Percentiles rank a stretch among this genome's conserved stretches.
These are phyloP conservation scores for Rhodomyrtus tomentosa DNA, from an alignment of 345 rosid genomes.

Conservation along the genomic window DNA sequence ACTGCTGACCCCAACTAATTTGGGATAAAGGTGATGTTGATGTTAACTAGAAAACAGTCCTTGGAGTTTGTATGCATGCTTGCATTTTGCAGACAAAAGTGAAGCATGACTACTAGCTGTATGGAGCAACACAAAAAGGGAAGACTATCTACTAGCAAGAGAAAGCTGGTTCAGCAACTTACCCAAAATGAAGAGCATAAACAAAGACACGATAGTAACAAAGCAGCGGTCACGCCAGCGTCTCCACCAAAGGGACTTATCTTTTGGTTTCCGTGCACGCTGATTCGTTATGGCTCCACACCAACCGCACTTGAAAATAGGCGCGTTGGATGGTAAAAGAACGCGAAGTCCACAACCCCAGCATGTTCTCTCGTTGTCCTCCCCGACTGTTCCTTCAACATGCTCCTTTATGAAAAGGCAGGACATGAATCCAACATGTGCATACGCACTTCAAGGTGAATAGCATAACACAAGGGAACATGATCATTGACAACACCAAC, in stretches of 20 bases:
- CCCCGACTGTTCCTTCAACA: slow-evolving; percentile 29
- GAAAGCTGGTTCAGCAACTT: slow-evolving; percentile 15
- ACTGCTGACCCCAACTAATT: too few species aligned
- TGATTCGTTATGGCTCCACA: slow-evolving; percentile 88
- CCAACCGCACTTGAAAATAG: slow-evolving; percentile 86
- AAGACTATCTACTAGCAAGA: background rate
- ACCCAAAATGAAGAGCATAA: slow-evolving; percentile 78
- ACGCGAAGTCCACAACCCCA: slow-evolving; percentile 96
- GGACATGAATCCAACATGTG: background rate
- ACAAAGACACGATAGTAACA: slow-evolving; percentile 39
- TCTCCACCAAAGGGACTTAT: slow-evolving; percentile 54
- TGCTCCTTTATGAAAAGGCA: slow-evolving; percentile 25
- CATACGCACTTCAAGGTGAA: background rate
- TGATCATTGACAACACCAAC: background rate
- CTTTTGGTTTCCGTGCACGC: slow-evolving; percentile 28
- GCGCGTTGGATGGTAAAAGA: slow-evolving; percentile 52
- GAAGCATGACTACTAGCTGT: background rate
- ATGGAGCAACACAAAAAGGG: background rate
- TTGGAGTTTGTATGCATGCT: background rate
- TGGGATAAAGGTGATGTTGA: too few species aligned
- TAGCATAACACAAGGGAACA: background rate
- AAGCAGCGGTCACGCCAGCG: slow-evolving; percentile 79
- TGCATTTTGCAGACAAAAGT: background rate
- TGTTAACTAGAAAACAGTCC: background rate
- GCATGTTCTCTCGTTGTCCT: slow-evolving; percentile 54